phyloP scores from a whole-genome alignment of 108 stramenopile genomes.

The Skeletonema potamos region DNA sequence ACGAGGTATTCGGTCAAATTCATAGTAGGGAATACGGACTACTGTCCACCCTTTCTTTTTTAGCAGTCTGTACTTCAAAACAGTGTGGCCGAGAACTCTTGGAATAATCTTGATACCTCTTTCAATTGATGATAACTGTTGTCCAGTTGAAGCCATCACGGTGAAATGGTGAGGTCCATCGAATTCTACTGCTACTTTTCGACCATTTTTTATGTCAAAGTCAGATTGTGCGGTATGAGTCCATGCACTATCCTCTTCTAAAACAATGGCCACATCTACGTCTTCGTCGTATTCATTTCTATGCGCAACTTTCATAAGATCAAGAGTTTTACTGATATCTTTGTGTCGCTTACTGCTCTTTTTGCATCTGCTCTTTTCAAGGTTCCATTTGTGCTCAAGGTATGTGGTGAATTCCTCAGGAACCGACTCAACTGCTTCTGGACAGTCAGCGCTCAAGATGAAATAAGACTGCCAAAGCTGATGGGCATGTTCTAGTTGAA shows the following conservation, averaged over 20 bases:
- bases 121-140: constrained; percentile 21
- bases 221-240: constrained; percentile 56
- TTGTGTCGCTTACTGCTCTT: constrained; percentile 75
- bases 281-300: constrained; percentile 89
- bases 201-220: constrained; percentile 25
- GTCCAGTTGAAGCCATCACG: constrained; percentile 28
- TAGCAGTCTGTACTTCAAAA: constrained; percentile 80
- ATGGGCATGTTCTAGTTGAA: constrained; percentile 87
- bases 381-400: constrained; percentile 64
- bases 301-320: constrained; percentile 79
- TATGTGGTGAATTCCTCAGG: constrained; percentile 61
- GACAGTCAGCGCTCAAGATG: constrained; percentile 67
- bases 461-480: constrained; percentile 88
- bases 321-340: constrained; percentile 70
- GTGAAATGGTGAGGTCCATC: constrained; percentile 91
- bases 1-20: constrained; percentile 88
- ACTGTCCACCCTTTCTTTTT: constrained; percentile 87
- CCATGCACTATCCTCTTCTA: constrained; percentile 69
- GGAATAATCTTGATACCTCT: constrained; percentile 42
- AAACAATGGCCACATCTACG: constrained; percentile 86
- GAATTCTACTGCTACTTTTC: constrained; percentile 84
- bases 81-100: constrained; percentile 80
- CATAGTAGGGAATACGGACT: constrained; percentile 85
- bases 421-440: constrained; percentile 55
- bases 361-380: constrained; percentile 75